Percentiles rank a stretch among this genome's conserved stretches.
These are phyloP conservation scores for Neoarthrinium moseri DNA, from an alignment of 2,329 filamentous ascomycete species.

Conservation along the genomic window DNA sequence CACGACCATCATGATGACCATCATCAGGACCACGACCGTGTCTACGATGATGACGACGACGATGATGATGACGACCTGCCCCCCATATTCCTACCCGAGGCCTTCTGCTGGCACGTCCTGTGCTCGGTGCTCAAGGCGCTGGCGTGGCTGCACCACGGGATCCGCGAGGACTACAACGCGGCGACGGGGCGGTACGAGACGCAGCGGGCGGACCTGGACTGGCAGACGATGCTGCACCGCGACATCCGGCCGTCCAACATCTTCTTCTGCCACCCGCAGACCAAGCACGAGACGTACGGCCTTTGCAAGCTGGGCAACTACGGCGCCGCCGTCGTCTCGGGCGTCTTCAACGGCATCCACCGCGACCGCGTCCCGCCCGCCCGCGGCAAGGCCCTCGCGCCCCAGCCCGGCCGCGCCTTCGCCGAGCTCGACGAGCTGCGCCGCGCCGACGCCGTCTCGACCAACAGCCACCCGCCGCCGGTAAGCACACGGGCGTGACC, in stretches of 20 bases:
- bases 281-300: conserved; percentile 47
- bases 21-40: too few species aligned
- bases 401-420: conserved; percentile 12
- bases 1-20: too few species aligned
- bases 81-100: conserved; percentile 43
- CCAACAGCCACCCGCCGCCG: conserved; percentile 20
- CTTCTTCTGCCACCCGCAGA: conserved; percentile 47
- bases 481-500: conserved; percentile 16
- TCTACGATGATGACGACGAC: background rate
- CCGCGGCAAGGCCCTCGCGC: conserved; percentile 21
- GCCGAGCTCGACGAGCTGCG: conserved; percentile 17
- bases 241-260: conserved; percentile 46
- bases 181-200: conserved; percentile 9
- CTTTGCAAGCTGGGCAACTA: conserved; percentile 54
- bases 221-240: conserved; percentile 52
- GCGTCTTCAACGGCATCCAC: conserved; percentile 26
- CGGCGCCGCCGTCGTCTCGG: conserved; percentile 36
- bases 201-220: conserved; percentile 34
- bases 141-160: conserved; percentile 52
- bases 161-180: conserved; percentile 21
- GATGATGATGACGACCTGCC: background rate
- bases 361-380: conserved; percentile 6
- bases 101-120: conserved; percentile 56
- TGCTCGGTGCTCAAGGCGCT: conserved; percentile 46
- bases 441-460: conserved; percentile 10